phyloP scores from a whole-genome alignment of 257 asterid genomes.

The Handroanthus guayacan region DNA sequence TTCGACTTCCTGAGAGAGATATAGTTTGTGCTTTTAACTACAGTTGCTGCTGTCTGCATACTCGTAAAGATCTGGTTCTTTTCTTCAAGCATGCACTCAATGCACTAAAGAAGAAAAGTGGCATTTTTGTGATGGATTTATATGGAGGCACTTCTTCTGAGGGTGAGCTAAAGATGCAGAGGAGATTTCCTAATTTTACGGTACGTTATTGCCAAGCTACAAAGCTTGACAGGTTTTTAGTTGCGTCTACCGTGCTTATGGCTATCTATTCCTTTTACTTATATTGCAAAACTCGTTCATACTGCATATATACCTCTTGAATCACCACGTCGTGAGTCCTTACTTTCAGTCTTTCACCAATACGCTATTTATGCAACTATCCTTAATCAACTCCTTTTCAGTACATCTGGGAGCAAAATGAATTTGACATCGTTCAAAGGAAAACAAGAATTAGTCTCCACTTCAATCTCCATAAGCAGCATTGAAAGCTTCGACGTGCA shows the following conservation, averaged over 20 bases:
- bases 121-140: constrained; percentile 90
- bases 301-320: background rate
- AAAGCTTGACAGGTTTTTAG: background rate
- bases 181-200: constrained; percentile 88
- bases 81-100: constrained; percentile 76
- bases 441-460: constrained; percentile 98
- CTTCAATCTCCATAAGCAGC: constrained; percentile 75
- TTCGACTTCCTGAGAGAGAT: constrained; percentile 74
- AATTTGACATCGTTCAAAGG: constrained; percentile 82
- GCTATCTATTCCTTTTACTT: background rate
- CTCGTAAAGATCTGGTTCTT: constrained; percentile 73
- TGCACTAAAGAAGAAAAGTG: constrained; percentile 74
- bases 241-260: background rate
- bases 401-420: constrained; percentile 99
- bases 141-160: constrained; percentile 97
- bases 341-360: background rate
- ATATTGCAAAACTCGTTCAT: constrained; percentile 8
- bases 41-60: constrained; percentile 97
- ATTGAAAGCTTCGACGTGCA: constrained; percentile 82
- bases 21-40: constrained; percentile 97
- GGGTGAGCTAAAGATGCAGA: constrained; percentile 82
- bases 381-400: constrained; percentile 33
- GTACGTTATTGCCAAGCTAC: constrained; percentile 44
- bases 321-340: too few species aligned
- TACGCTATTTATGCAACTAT: background rate